Evolutionary conservation across 2,329 filamentous ascomycete genomes (phyloP), one percentile per base, ranked within the genome.

Genomic region (Fusarium miscanthi): DNA sequence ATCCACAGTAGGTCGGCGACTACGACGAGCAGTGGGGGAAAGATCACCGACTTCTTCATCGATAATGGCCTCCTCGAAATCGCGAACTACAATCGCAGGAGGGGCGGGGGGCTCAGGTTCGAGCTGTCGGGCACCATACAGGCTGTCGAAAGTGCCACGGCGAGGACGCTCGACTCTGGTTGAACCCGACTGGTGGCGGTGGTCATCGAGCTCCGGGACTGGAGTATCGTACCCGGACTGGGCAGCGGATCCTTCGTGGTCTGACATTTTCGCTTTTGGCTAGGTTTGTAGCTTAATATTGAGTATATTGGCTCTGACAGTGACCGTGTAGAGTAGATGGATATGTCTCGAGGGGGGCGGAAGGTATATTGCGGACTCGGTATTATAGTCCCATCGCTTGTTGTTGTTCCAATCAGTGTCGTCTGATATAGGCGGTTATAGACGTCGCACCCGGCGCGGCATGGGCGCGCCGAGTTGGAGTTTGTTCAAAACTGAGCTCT

Each of bases 1-100:
- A 37, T 87, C 87, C 59, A 92, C 84, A 56, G 88, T 88, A 63
- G 87, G 85, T 63, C 88, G 87, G 21, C 89, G 88, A 64, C 83
- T 84, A 41, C 84, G 86, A 11, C 83, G 81, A 37, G 78, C 74
- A 23, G 79, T 79, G 11, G 84, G 83, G n/a, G 87, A 86, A 11
- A 80, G 72, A 27, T 83, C 84, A 73, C 83, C 86, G 45, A 93
- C 92, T 59, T 97, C 95, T 74, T 97, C 94, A 58, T 84, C 82
- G 42, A 92, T 84, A 38, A 97, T 86, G 19, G 94, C 94, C 75
- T 96, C 90, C 81, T 98, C 95, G 74, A 97, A 97, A 80, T 97
- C 94, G 63, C 94, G 90, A 42, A 93, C 87, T 31, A 83, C 81
- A 37, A 88, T 81, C n/a, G 81, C 80, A 57, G 81, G 78, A 56